phyloP scores from a whole-genome alignment of 2,329 filamentous ascomycete species.

The Ascochyta lentis region DNA sequence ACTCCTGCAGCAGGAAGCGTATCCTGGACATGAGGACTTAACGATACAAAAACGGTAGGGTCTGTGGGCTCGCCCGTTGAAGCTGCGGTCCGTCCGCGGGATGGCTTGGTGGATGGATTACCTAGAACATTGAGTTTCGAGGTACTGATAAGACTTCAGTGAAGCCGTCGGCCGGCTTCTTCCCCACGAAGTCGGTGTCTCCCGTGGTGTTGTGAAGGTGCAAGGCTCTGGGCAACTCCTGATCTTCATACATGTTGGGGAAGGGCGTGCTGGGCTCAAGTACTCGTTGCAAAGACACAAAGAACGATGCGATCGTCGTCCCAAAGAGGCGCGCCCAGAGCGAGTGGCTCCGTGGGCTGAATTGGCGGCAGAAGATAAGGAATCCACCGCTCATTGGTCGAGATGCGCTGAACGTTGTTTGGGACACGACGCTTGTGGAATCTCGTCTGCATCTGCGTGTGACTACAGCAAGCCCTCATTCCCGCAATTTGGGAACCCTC shows the following conservation, averaged over 20 bases:
- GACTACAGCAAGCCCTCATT: slow-evolving; percentile 3
- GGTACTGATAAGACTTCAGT: slow-evolving; percentile 12
- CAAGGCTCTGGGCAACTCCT: slow-evolving; percentile 12
- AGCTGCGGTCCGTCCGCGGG: slow-evolving; percentile 8
- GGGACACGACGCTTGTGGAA: not conserved
- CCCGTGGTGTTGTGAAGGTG: not conserved
- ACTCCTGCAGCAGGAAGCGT: slow-evolving; percentile 7
- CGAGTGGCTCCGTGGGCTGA: slow-evolving; percentile 2
- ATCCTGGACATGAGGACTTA: slow-evolving; percentile 4
- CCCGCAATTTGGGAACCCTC: slow-evolving; percentile 1
- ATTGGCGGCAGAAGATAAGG: slow-evolving; percentile 15
- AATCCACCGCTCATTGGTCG: slow-evolving; percentile 8
- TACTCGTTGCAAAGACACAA: slow-evolving; percentile 2
- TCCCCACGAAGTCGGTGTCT: not conserved
- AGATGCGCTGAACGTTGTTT: not conserved
- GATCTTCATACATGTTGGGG: slow-evolving; percentile 7
- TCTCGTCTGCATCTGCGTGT: slow-evolving; percentile 6
- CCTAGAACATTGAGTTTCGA: not conserved
- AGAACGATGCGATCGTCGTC: slow-evolving; percentile 7
- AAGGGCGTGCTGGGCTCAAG: slow-evolving; percentile 2
- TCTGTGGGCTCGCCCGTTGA: slow-evolving; percentile 6
- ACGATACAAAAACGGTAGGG: not conserved
- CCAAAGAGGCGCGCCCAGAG: slow-evolving; percentile 9
- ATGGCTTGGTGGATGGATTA: slow-evolving; percentile 9
- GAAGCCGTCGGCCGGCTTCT: slow-evolving; percentile 9